A percentile compares a stretch with the other conserved stretches of the same genome.
phyloP scores from a whole-genome alignment of 2,329 filamentous ascomycete species.

The Fusarium zealandicum region DNA sequence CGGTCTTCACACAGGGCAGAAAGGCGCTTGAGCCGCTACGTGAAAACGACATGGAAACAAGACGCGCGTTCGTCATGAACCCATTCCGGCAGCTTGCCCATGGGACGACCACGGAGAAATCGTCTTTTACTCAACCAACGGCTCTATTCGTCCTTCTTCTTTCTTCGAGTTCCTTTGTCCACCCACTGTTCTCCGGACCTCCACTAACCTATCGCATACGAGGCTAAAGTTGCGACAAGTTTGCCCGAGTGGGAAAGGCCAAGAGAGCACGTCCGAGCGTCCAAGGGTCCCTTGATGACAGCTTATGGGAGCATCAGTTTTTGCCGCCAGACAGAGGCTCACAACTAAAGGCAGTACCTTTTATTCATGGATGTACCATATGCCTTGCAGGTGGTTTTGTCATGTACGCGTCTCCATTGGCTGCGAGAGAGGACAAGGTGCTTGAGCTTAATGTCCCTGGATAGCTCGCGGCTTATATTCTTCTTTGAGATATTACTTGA shows the following conservation, averaged over 20 bases:
- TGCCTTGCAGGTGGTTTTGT: constrained; percentile 1
- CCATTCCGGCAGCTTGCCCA: background rate
- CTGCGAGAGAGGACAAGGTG: background rate
- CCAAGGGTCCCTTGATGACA: constrained; percentile 32
- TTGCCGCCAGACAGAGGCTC: constrained; percentile 19
- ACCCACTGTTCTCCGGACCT: constrained; percentile 2
- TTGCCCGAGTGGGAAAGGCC: constrained; percentile 31
- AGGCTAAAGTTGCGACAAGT: constrained; percentile 32
- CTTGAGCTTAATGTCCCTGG: constrained; percentile 31
- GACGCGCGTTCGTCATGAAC: constrained; percentile 6
- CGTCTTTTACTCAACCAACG: constrained; percentile 1
- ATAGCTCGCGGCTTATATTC: constrained; percentile 63
- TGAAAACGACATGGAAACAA: constrained; percentile 2
- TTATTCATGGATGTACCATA: constrained; percentile 8
- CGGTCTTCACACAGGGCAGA: background rate
- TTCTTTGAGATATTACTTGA: constrained; percentile 67
- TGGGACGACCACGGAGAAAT: constrained; percentile 6
- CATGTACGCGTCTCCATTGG: constrained; percentile 9
- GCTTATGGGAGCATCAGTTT: constrained; percentile 22
- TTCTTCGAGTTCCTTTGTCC: constrained; percentile 8
- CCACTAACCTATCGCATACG: constrained; percentile 18
- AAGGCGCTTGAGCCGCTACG: constrained; percentile 7
- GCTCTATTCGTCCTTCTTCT: constrained; percentile 1
- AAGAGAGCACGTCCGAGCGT: constrained; percentile 25
- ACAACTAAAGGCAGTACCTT: background rate